Evolutionary conservation across 2,329 filamentous ascomycete species (phyloP).

Genomic region (Colletotrichum acutatum): DNA sequence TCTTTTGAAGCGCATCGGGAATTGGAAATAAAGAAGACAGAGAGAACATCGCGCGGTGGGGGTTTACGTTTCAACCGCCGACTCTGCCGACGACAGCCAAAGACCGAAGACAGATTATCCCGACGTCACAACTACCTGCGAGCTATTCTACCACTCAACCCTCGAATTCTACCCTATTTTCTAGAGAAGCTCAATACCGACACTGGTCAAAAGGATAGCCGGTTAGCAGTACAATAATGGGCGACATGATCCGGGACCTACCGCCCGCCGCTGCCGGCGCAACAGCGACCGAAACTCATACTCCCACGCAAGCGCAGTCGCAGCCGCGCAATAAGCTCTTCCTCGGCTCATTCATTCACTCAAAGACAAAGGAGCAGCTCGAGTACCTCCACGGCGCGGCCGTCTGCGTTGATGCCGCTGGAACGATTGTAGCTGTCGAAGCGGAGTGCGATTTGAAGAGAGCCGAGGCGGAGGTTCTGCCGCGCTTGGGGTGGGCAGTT

Average conservation of each 20-base stretch:
- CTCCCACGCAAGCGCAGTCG: neutral
- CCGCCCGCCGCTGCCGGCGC: conserved; percentile 7
- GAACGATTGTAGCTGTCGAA: conserved; percentile 63
- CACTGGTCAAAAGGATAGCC: neutral
- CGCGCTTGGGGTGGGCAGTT: conserved; percentile 57
- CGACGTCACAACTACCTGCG: neutral
- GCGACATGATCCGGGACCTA: conserved; percentile 31
- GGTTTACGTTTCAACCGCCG: neutral
- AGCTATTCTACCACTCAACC: neutral
- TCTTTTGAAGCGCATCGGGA: neutral
- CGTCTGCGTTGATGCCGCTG: conserved; percentile 60
- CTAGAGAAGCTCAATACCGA: neutral
- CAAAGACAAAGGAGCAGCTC: conserved; percentile 58
- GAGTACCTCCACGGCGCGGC: conserved; percentile 62
- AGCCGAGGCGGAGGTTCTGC: conserved; percentile 48
- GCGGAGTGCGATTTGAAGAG: conserved; percentile 44
- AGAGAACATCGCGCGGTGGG: neutral
- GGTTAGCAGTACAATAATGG: neutral
- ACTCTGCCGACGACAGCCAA: conserved; percentile 13
- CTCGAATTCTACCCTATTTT: neutral
- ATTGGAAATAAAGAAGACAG: neutral
- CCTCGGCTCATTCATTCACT: conserved; percentile 66
- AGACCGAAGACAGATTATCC: neutral
- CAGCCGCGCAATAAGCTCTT: conserved; percentile 55
- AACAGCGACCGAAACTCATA: neutral